Evolutionary conservation across 495 filamentous ascomycete species (phyloP), one percentile per base, ranked within the genome.

Genomic region (Talaromyces stipitatus): DNA sequence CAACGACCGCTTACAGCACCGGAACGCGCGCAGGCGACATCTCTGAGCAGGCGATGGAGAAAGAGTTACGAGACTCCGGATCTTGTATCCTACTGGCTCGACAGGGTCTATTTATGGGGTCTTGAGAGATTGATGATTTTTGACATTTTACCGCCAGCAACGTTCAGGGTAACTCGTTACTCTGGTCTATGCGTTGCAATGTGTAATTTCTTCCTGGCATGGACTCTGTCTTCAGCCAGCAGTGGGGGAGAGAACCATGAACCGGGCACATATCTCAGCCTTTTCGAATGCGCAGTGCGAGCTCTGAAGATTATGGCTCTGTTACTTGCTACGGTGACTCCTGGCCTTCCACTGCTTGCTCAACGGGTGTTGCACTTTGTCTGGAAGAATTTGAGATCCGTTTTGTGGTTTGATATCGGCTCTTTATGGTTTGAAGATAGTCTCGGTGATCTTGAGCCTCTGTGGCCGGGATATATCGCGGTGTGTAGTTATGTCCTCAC

Each of bases 1-100:
- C 36, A 41, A 41, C 36, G 36, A 41, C 36, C 36, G 36, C 36
- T 41, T 41, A 50, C 47, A 26, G 47, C 47, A 50, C 47, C n/a
- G 47, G 16, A 50, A 50, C 47, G 47, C 47, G 4, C 4, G 4
- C 47, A 50, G 36, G 36, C 36, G 36, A 41, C 16, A 41, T 41
- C 36, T 41, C 36, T 41, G 36, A 41, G 36, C 36, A 41, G 36
- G 36, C 16, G 12, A 41, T 41, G 36, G 36, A 41, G 36, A 41
- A 41, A 41, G 36, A 41, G 36, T 41, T 41, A 4, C 36, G 36
- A 41, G 36, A 41, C 36, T 14, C 36, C 36, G 14, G 36, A 41
- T 41, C 36, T 41, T 41, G 3, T 41, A 41, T 41, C 36, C 3
- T 41, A 41, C 36, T 41, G 36, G 36, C 16, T 41, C 36, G 36